A percentile compares a stretch with the other conserved stretches of the same genome.
These are phyloP conservation scores for Lenwebbia sp. DNA, from an alignment of 345 rosid species.

Conservation along the genomic window DNA sequence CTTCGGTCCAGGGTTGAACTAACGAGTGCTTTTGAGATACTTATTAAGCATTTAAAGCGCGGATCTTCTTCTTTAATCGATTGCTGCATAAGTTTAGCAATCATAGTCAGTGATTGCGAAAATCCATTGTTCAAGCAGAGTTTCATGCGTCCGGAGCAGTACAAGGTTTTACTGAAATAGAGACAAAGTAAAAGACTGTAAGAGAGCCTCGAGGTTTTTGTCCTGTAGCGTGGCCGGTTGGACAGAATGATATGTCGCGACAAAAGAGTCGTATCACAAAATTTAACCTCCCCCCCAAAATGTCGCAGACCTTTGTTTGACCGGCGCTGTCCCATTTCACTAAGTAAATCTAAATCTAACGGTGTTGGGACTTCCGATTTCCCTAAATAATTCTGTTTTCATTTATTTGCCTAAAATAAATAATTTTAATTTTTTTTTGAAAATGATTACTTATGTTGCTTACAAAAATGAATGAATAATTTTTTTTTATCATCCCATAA, in stretches of 20 bases:
- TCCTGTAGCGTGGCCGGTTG: not conserved
- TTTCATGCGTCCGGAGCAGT: not conserved
- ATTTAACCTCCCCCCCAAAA: not conserved
- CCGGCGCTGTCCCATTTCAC: not conserved
- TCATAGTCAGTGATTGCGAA: not conserved
- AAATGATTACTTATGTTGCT: not conserved
- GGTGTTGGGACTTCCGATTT: not conserved
- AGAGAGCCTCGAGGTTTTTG: not conserved
- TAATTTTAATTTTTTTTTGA: not conserved
- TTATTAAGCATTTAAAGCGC: too few relatives aligned
- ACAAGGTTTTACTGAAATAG: not conserved
- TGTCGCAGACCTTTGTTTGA: not conserved
- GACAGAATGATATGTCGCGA: not conserved
- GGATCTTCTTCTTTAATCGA: not conserved
- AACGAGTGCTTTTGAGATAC: not conserved
- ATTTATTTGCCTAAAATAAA: too few relatives aligned
- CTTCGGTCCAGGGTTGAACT: too few relatives aligned
- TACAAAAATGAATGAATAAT: not conserved
- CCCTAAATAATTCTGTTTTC: not conserved
- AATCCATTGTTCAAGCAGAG: not conserved
- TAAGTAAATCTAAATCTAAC: not conserved
- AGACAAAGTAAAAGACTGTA: not conserved
- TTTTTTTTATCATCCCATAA: fast-evolving
- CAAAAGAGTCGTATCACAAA: not conserved
- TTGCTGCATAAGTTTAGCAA: not conserved